These are phyloP conservation scores for Pichia californica DNA, from an alignment of 805 yeast species.

Conservation along the genomic window DNA sequence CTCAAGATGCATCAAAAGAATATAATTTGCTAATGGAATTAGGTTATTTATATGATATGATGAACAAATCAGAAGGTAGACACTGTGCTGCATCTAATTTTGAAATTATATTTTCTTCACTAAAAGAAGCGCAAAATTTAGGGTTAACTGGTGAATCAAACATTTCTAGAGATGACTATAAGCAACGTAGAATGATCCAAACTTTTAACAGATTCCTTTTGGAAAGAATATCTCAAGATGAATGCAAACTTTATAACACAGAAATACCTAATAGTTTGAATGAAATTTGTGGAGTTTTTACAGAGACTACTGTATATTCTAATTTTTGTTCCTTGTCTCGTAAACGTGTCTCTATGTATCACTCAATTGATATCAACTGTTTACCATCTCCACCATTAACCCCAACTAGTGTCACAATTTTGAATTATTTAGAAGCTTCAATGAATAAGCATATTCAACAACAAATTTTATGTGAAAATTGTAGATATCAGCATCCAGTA, in stretches of 20 bases:
- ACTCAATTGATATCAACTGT: conserved; percentile 37
- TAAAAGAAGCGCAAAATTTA: conserved; percentile 43
- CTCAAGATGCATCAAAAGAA: conserved; percentile 42
- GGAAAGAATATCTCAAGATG: conserved; percentile 46
- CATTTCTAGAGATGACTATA: conserved; percentile 36
- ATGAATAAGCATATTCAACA: conserved; percentile 46
- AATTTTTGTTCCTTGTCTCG: conserved; percentile 35
- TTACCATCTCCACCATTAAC: conserved; percentile 29
- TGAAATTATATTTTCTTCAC: conserved; percentile 42
- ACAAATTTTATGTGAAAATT: conserved; percentile 47
- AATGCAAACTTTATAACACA: conserved; percentile 27
- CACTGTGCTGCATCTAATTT: conserved; percentile 83
- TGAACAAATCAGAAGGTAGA: conserved; percentile 68
- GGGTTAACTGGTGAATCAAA: conserved; percentile 50
- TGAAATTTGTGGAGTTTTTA: conserved; percentile 35
- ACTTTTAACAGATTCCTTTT: conserved; percentile 56
- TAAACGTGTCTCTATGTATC: conserved; percentile 30
- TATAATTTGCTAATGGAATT: conserved; percentile 65
- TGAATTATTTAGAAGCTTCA: conserved; percentile 57
- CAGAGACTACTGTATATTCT: conserved; percentile 37
- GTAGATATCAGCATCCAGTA: conserved; percentile 45
- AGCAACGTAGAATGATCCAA: conserved; percentile 40
- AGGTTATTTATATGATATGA: conserved; percentile 90
- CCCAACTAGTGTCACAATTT: conserved; percentile 32
- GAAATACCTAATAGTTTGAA: conserved; percentile 17